phyloP scores from a whole-genome alignment of 129 eudicot species.

The Sambucus nigra region DNA sequence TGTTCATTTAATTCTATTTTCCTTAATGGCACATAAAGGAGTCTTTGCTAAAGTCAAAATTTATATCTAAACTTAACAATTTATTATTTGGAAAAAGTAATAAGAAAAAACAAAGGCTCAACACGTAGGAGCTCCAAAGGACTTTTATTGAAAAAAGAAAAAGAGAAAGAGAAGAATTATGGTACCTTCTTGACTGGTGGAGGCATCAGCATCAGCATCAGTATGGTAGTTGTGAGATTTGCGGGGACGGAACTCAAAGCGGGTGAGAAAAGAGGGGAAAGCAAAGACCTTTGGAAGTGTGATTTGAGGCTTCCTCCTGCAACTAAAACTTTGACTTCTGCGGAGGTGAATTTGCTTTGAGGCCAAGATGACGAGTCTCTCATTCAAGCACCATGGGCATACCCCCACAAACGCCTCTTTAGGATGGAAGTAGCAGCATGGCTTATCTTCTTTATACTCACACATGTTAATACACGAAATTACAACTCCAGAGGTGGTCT shows the following conservation, averaged over 20 bases:
- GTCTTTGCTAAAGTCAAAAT: too few relatives aligned
- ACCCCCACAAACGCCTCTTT: slow-evolving; percentile 31
- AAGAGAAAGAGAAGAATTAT: too few relatives aligned
- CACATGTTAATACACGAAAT: slow-evolving; percentile 5
- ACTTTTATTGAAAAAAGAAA: too few relatives aligned
- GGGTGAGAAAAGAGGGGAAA: slow-evolving; percentile 23
- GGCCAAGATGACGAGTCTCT: slow-evolving; percentile 38
- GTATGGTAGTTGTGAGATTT: slow-evolving; percentile 16
- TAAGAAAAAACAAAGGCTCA: too few relatives aligned
- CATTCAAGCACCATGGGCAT: slow-evolving; percentile 42
- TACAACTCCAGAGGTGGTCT: not conserved
- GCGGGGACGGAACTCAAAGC: slow-evolving; percentile 11
- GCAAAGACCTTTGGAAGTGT: too few relatives aligned
- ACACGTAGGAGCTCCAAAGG: too few relatives aligned
- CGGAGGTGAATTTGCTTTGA: slow-evolving; percentile 7
- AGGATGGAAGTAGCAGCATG: slow-evolving; percentile 37
- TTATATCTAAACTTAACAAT: too few relatives aligned
- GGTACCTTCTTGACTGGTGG: slow-evolving; percentile 40
- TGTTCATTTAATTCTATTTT: too few relatives aligned
- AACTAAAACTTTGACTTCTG: not conserved
- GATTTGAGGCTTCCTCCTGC: too few relatives aligned
- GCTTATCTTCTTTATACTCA: slow-evolving; percentile 3
- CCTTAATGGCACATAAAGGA: too few relatives aligned
- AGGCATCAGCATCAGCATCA: slow-evolving; percentile 7
- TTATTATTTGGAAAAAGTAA: too few relatives aligned